These are phyloP conservation scores for Lentinula guzmanii DNA, from an alignment of 768 basidiomycete species.

Conservation along the genomic window DNA sequence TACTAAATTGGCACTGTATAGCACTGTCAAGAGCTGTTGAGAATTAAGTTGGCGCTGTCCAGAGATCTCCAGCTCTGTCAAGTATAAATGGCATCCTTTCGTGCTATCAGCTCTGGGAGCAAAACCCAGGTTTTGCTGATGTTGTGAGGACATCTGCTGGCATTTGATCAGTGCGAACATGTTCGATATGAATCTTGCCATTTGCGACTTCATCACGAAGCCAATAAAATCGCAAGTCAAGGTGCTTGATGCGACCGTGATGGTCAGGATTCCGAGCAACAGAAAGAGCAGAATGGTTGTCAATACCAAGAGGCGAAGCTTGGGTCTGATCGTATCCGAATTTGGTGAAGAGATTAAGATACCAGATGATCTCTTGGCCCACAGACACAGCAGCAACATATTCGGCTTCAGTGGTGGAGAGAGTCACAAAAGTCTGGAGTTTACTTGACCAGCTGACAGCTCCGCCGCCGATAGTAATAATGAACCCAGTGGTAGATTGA, in stretches of 20 bases:
- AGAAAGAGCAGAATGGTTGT: background rate
- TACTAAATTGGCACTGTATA: too few species aligned
- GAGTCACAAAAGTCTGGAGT: background rate
- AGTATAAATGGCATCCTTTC: too few species aligned
- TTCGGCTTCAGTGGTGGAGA: background rate
- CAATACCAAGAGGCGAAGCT: background rate
- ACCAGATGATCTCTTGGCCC: background rate
- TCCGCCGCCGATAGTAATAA: background rate
- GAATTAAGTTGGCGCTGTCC: too few species aligned
- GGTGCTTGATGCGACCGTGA: background rate
- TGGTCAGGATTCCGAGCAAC: background rate
- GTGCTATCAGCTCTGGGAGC: too few species aligned
- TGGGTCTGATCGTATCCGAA: background rate
- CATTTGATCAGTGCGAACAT: background rate
- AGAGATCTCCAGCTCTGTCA: too few species aligned
- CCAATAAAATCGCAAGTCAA: background rate
- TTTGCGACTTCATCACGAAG: background rate
- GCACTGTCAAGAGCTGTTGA: too few species aligned
- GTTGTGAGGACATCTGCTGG: background rate
- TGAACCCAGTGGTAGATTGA: background rate
- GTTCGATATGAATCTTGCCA: background rate
- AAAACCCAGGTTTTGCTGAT: too few species aligned
- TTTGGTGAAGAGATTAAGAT: background rate
- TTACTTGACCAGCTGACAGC: background rate
- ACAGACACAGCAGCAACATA: background rate